Base-by-base conservation (phyloP, 2,329 filamentous ascomycete genomes). In the Chalara sp. region DNA sequence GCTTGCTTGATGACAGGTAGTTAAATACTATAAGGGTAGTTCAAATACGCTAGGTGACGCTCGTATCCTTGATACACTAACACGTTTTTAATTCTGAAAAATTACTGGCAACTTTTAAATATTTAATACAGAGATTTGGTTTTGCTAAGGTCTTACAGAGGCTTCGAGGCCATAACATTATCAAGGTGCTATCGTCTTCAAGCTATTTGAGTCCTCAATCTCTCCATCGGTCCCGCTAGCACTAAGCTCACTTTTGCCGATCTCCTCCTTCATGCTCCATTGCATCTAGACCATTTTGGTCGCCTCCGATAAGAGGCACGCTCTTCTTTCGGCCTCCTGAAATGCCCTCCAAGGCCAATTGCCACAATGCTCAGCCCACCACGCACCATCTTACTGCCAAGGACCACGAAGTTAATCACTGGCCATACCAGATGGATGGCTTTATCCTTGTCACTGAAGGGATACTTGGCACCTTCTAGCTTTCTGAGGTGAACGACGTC, bases 361-460 rank as follows among this genome's bases (percentile, higher is more conserved):
- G 65, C 71, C 46, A 76, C 59, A 2, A 77, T 76, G 53, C 73
- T 76, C 37, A 79, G 21, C 21, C 21, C 57, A 0, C 77, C 77
- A 63, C 80, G 76, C 5, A 80, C 67, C 53, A 80, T 64, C 5
- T 73, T 78, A 53, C 73, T 76, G 3, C 74, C 74, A 5, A 80
- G 58, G 0, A 80, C 75, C 4, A 79, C 65, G 55, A 78, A 79
- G 54, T 73, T 78, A 1, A 80, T 70, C 0, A 80, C 68, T 0
- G 76, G 76, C 75, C 76, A 80, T 0, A 80, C 67, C 6, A 73
- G 63, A 30, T 70, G 66, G 3, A 78, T 66, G 72, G 72, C 69
- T 21, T 64, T 58, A 43, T 67, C 61, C 47, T 67, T 62, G n/a
- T 63, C 54, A 5, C 59, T 62, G 35, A 64, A 62, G 0, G 65